Conservation (phyloP, 1,284 basidiomycete genomes). For the Ceratobasidium sp. region DNA sequence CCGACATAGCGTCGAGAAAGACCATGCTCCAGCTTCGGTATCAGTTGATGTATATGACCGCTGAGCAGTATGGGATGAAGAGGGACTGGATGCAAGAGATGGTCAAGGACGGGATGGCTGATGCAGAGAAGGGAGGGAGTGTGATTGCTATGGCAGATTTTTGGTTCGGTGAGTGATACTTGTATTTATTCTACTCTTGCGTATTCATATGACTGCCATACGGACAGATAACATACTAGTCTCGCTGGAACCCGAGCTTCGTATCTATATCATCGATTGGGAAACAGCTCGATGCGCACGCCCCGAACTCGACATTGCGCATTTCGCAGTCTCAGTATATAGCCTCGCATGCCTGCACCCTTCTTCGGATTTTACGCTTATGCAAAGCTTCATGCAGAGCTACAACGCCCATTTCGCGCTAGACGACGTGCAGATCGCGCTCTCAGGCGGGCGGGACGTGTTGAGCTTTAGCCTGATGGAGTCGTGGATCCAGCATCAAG, state of each 20-base stretch:
- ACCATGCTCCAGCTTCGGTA: slow-evolving; percentile 15
- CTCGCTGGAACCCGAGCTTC: background rate
- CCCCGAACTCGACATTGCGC: slow-evolving; percentile 29
- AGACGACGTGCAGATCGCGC: slow-evolving; percentile 19
- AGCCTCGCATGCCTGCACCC: slow-evolving; percentile 1
- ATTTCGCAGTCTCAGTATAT: slow-evolving; percentile 9
- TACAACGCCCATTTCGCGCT: slow-evolving; percentile 8
- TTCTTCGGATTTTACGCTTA: background rate
- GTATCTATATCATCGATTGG: slow-evolving; percentile 42
- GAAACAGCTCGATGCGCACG: slow-evolving; percentile 26
- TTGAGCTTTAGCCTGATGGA: slow-evolving; percentile 26
- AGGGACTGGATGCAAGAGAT: slow-evolving; percentile 53
- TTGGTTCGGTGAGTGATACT: slow-evolving; percentile 26
- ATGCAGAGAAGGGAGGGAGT: slow-evolving; percentile 56
- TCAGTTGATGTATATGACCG: background rate
- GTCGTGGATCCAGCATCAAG: slow-evolving; percentile 21
- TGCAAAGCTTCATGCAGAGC: slow-evolving; percentile 9
- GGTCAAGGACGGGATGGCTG: slow-evolving; percentile 59
- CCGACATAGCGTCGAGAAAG: background rate
- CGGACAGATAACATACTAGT: slow-evolving; percentile 16
- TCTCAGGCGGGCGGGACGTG: slow-evolving; percentile 26
- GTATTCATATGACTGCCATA: background rate
- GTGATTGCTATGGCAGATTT: slow-evolving; percentile 39
- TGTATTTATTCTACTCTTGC: background rate
- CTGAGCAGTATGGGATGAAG: slow-evolving; percentile 20